Evolutionary conservation across 495 filamentous ascomycete species (phyloP), one percentile per base, ranked within the genome.

Genomic region (Neurospora tetraspora): DNA sequence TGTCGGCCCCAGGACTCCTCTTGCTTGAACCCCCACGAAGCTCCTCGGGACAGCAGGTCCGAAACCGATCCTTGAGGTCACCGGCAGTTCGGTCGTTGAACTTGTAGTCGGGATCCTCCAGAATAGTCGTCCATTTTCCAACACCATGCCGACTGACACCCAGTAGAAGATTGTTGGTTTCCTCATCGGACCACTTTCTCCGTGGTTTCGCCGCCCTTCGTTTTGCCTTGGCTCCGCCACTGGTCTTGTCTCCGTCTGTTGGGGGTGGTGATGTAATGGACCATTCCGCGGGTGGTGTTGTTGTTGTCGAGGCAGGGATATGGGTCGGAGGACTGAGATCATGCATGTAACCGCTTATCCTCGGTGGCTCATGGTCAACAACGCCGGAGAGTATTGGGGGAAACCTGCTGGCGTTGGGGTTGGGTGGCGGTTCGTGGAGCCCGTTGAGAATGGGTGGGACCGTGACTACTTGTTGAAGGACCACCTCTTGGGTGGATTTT

Each of bases 51-150:
- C 91, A 93, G 78, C 91, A 93, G 5, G 92, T 92, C 39, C 92
- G 87, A 76, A 94, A 94, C 31, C 91, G 87, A 80, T 97, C 94
- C 83, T 97, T 97, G 73, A 97, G 80, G 77, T 97, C 94, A 12
- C 92, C 89, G 20, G 91, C 89, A 39, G 89, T 91, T 47, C 94
- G 86, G 39, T 87, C 86, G 76, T 94, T 90, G 81, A 97, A 97
- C 20, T 83, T 84, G 75, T 92, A 91, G 36, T 90, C 89, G 1
- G 89, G 82, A 72, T 94, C 90, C 12, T 91, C 86, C n/a, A 96
- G 80, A 18, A 97, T 96, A 59, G 88, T 88, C 43, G 91, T 96
- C 94, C 94, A 97, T 77, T 89, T 93, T 23, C 94, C 94, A 70
- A 96, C 90, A 0, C 94, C 94, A 79, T 94, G 92, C 72, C 90